Evolutionary conservation across 495 filamentous ascomycete species (phyloP).

Genomic region (Neurospora hispaniola): DNA sequence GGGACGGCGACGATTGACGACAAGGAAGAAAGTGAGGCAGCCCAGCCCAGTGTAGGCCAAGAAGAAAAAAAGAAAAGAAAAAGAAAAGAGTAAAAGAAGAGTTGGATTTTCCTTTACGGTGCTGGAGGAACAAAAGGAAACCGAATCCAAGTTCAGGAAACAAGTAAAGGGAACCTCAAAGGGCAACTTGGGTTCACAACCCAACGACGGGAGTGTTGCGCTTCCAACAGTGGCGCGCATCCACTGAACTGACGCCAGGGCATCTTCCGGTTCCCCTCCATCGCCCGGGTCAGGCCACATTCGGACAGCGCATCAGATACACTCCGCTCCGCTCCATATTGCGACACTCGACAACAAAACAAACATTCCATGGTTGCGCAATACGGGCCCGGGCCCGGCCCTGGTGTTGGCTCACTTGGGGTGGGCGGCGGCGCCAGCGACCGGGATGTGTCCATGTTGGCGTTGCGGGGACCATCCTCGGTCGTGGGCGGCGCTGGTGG

Average conservation of each 20-base stretch:
- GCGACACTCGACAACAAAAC: background rate
- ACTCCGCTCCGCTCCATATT: conserved; percentile 2
- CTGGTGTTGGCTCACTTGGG: background rate
- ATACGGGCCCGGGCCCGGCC: conserved; percentile 4
- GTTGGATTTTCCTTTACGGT: background rate
- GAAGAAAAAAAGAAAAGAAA: background rate
- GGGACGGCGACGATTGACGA: background rate
- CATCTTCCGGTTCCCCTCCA: background rate
- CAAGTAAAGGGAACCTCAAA: background rate
- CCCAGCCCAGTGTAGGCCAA: background rate
- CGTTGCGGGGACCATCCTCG: conserved; percentile 48
- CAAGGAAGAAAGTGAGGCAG: background rate
- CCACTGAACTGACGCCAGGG: background rate
- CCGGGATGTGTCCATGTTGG: conserved; percentile 28
- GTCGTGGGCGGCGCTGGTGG: conserved; percentile 27
- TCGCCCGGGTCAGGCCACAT: background rate
- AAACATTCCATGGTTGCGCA: background rate
- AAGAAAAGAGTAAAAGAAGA: background rate
- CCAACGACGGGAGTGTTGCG: background rate
- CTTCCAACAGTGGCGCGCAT: background rate
- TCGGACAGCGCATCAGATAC: background rate
- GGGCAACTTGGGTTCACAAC: background rate
- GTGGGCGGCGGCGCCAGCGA: conserved; percentile 26
- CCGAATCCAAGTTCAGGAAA: background rate
- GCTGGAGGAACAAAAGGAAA: background rate